phyloP scores from a whole-genome alignment of 108 stramenopile genomes.

The Pseudonitzschia multiseries region DNA sequence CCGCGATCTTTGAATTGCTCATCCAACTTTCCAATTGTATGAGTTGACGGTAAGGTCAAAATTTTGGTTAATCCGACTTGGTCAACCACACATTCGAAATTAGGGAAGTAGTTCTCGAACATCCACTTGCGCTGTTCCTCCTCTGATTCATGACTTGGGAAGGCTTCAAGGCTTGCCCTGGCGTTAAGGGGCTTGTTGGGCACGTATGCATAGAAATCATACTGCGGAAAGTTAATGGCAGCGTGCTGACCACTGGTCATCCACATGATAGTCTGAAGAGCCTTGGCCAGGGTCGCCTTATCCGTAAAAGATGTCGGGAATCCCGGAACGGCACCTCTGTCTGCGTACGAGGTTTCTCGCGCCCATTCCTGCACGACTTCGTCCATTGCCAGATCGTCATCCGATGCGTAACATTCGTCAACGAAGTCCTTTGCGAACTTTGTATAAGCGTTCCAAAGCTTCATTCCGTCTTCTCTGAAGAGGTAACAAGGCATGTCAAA shows the following conservation, averaged over 20 bases:
- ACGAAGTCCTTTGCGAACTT: slow-evolving; percentile 22
- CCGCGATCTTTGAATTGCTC: background rate
- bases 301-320: slow-evolving; percentile 17
- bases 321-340: slow-evolving; percentile 14
- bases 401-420: slow-evolving; percentile 20
- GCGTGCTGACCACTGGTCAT: slow-evolving; percentile 23
- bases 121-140: background rate
- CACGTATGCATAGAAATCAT: slow-evolving; percentile 10
- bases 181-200: slow-evolving; percentile 17
- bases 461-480: slow-evolving; percentile 18
- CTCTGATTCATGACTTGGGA: background rate
- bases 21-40: slow-evolving; percentile 7
- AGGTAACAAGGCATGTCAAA: slow-evolving; percentile 12
- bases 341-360: slow-evolving; percentile 9
- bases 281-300: slow-evolving; percentile 18
- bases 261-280: slow-evolving; percentile 32
- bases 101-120: background rate
- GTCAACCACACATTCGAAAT: background rate
- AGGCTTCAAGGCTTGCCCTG: background rate
- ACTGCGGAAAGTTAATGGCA: slow-evolving; percentile 32
- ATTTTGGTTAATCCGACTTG: background rate
- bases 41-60: background rate
- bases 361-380: slow-evolving; percentile 24
- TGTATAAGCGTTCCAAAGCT: slow-evolving; percentile 20
- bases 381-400: slow-evolving; percentile 12